phyloP scores from a whole-genome alignment of 2,329 filamentous ascomycete species.

The Sarocladiaceae sp. region DNA sequence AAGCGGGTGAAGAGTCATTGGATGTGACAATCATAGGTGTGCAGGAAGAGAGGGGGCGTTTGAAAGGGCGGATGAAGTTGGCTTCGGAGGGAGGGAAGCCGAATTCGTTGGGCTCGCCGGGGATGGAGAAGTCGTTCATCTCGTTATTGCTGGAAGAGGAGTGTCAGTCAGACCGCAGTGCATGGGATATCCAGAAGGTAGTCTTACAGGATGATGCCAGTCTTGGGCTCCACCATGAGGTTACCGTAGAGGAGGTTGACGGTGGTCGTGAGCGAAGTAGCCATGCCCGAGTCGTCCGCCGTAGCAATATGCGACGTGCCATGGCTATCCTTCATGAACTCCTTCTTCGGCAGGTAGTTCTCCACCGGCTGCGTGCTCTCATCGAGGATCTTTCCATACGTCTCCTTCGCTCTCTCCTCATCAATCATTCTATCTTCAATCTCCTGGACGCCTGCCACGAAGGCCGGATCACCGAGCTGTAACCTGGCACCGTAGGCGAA shows the following conservation, averaged over 20 bases:
- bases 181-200: neutral
- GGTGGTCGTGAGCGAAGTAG: constrained; percentile 78
- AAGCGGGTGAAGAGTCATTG: constrained; percentile 49
- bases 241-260: constrained; percentile 84
- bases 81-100: constrained; percentile 72
- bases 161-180: constrained; percentile 12
- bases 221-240: constrained; percentile 69
- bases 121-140: constrained; percentile 81
- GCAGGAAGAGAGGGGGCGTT: constrained; percentile 79
- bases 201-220: constrained; percentile 66
- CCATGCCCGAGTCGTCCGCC: constrained; percentile 66
- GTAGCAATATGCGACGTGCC: constrained; percentile 70
- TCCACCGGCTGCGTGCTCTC: constrained; percentile 62
- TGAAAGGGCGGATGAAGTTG: constrained; percentile 76
- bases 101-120: constrained; percentile 70
- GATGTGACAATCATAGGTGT: constrained; percentile 66
- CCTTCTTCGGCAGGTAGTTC: constrained; percentile 63
- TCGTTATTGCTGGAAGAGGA: constrained; percentile 44
- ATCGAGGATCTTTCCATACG: constrained; percentile 65
- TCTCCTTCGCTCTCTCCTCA: constrained; percentile 48
- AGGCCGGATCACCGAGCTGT: constrained; percentile 77
- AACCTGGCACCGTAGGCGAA: constrained; percentile 79
- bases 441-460: constrained; percentile 54
- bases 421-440: constrained; percentile 66
- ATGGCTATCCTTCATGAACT: constrained; percentile 62